phyloP scores from a whole-genome alignment of 345 rosid species.

The Mallotus nudiflorus region DNA sequence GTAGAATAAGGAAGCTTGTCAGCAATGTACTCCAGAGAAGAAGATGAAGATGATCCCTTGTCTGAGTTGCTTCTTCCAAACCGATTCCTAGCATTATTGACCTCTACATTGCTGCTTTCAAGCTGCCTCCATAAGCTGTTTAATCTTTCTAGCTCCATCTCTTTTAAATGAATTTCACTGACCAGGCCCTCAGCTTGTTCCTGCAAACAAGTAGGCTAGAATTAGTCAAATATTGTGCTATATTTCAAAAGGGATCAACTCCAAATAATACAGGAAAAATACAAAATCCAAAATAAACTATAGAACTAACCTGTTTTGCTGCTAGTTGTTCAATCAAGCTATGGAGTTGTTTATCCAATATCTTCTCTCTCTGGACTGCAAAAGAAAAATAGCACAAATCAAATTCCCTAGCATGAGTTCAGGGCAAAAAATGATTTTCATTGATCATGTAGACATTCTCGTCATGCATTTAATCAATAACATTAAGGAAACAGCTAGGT shows the following conservation, averaged over 20 bases:
- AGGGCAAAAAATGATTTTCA: not conserved
- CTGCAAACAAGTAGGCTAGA: constrained; percentile 36
- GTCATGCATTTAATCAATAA: not conserved
- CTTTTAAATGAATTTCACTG: constrained; percentile 66
- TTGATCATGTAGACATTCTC: not conserved
- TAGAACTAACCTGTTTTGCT: constrained; percentile 67
- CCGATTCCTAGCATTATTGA: constrained; percentile 64
- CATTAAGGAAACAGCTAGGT: not conserved
- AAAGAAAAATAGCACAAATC: constrained; percentile 9
- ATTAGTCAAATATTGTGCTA: not conserved
- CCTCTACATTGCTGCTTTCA: constrained; percentile 54
- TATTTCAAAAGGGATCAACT: not conserved
- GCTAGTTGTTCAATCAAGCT: constrained; percentile 89
- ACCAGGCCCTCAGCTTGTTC: constrained; percentile 88
- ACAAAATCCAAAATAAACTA: not conserved
- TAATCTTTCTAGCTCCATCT: constrained; percentile 72
- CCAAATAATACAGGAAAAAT: not conserved
- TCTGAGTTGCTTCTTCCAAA: constrained; percentile 62
- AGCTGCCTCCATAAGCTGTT: constrained; percentile 60
- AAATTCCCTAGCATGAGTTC: constrained; percentile 6
- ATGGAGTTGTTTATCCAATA: constrained; percentile 86
- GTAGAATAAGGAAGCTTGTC: constrained; percentile 63
- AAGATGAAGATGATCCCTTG: constrained; percentile 49
- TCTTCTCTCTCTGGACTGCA: constrained; percentile 91
- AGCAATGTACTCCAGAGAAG: constrained; percentile 45